A percentile compares a stretch with the other conserved stretches of the same genome.
phyloP scores from a whole-genome alignment of 176 grass and related monocot genomes.

The Oropetium thomaeum region DNA sequence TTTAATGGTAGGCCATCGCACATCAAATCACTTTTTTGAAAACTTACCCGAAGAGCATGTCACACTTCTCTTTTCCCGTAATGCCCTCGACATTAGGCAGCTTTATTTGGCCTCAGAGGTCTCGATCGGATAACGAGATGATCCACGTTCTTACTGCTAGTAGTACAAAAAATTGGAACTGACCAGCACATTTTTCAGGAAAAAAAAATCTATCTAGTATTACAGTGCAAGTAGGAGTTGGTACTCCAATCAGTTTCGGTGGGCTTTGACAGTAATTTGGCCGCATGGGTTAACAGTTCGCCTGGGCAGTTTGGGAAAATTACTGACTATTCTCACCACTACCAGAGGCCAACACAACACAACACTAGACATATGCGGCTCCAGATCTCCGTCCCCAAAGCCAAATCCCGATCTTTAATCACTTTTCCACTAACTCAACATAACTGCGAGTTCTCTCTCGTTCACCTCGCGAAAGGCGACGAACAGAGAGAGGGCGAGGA shows the following conservation, averaged over 20 bases:
- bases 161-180: too few relatives aligned
- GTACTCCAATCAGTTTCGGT: background rate
- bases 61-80: background rate
- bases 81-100: background rate
- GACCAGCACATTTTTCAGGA: too few relatives aligned
- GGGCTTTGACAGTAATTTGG: background rate
- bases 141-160: too few relatives aligned
- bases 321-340: background rate
- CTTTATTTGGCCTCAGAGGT: too few relatives aligned
- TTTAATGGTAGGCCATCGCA: background rate
- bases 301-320: slow-evolving; percentile 1
- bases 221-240: too few relatives aligned
- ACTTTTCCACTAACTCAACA: background rate
- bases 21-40: background rate
- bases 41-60: background rate
- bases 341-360: background rate
- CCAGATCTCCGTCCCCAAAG: slow-evolving; percentile 3
- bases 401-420: slow-evolving; percentile 23
- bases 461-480: background rate
- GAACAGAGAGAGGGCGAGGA: background rate
- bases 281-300: background rate
- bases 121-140: too few relatives aligned
- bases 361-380: background rate
- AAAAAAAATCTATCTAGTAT: too few relatives aligned
- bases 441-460: slow-evolving; percentile 14